phyloP scores from a whole-genome alignment of 192 early-diverging fungal species.

The Spinellus fusiger region DNA sequence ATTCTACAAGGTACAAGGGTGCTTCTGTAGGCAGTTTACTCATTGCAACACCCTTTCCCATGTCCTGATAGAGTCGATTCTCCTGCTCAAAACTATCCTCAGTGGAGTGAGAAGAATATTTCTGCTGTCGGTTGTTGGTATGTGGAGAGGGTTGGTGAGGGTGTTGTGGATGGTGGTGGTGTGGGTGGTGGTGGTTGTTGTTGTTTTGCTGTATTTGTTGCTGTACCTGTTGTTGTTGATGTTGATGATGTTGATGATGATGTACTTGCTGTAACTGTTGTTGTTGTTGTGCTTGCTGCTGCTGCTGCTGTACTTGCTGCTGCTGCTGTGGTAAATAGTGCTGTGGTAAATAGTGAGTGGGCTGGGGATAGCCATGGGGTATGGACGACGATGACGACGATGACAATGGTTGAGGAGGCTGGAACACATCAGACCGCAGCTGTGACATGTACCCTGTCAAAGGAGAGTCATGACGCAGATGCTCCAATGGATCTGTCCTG shows the following conservation, averaged over 20 bases:
- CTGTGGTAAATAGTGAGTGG: constrained; percentile 2
- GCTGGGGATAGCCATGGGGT: constrained; percentile 5
- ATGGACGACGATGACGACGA: not conserved
- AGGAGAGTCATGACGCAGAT: constrained; percentile 22
- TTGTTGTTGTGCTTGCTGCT: not conserved
- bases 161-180: not conserved
- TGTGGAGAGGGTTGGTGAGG: not conserved
- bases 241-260: not conserved
- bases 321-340: not conserved
- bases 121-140: not conserved
- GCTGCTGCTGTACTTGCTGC: not conserved
- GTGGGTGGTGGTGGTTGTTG: not conserved
- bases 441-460: constrained; percentile 7
- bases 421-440: not conserved
- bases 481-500: constrained; percentile 39
- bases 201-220: not conserved
- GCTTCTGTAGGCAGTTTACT: constrained; percentile 41
- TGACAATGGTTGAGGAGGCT: not conserved
- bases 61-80: constrained; percentile 19
- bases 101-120: not conserved
- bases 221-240: not conserved
- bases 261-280: not conserved
- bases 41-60: constrained; percentile 43
- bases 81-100: constrained; percentile 39
- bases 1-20: constrained; percentile 78